A percentile compares a stretch with the other conserved stretches of the same genome.
These are phyloP conservation scores for Fusarium hostae DNA, from an alignment of 2,329 filamentous ascomycete species.

Conservation along the genomic window DNA sequence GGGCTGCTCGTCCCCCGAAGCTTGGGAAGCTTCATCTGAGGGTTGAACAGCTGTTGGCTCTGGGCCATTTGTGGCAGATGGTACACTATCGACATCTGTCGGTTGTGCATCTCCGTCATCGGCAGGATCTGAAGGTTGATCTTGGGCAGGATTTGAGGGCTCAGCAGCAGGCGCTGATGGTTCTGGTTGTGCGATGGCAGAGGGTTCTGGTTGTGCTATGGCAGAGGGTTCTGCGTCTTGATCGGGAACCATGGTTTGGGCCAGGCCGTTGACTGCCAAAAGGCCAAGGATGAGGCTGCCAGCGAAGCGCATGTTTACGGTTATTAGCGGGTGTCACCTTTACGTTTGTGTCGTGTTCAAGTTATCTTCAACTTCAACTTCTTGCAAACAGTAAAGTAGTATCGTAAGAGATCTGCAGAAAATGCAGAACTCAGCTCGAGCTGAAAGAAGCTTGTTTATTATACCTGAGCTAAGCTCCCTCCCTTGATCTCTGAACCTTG, in stretches of 20 bases:
- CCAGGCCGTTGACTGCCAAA: slow-evolving; percentile 26
- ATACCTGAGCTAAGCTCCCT: slow-evolving; percentile 23
- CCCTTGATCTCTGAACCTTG: slow-evolving; percentile 9
- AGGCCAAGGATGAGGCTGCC: slow-evolving; percentile 28
- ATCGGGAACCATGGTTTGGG: slow-evolving; percentile 18
- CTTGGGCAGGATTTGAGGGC: slow-evolving; percentile 11
- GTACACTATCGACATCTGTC: background rate
- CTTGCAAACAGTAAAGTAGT: background rate
- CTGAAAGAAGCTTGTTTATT: slow-evolving; percentile 21
- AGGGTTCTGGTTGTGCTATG: slow-evolving; percentile 21
- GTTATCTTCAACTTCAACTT: background rate
- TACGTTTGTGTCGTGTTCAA: background rate
- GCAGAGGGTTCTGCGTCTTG: slow-evolving; percentile 6
- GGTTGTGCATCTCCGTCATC: background rate
- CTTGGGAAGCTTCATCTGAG: slow-evolving; percentile 8
- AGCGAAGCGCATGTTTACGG: slow-evolving; percentile 25
- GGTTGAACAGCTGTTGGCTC: slow-evolving; percentile 12
- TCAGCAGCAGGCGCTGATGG: slow-evolving; percentile 23
- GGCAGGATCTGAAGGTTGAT: slow-evolving; percentile 1
- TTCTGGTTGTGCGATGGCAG: slow-evolving; percentile 19
- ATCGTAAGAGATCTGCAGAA: background rate
- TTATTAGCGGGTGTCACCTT: background rate
- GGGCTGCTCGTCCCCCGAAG: slow-evolving; percentile 1
- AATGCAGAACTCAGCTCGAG: background rate
- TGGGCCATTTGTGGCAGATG: slow-evolving; percentile 4